Evolutionary conservation across 805 yeast genomes (phyloP).

Genomic region (Kodamaea hsintzibuensis): DNA sequence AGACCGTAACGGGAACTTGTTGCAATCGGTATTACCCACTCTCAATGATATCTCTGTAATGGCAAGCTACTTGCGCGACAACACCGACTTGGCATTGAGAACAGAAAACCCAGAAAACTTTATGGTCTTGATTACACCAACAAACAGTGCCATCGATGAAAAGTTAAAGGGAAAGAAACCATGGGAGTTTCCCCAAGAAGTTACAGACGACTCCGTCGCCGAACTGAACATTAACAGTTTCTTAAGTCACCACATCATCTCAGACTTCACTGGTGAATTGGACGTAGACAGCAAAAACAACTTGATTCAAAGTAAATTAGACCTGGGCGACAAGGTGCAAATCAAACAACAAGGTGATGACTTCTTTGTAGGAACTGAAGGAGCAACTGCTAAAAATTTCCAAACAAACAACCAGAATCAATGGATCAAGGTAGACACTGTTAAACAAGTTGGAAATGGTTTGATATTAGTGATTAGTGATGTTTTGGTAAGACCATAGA

Average conservation of each 20-base stretch:
- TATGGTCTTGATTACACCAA: conserved; percentile 69
- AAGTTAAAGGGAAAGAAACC: conserved; percentile 62
- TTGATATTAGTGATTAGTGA: conserved; percentile 39
- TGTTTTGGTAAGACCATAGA: conserved; percentile 27
- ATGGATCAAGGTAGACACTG: conserved; percentile 25
- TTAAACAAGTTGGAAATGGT: conserved; percentile 40
- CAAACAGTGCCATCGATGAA: conserved; percentile 50
- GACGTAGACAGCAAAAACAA: conserved; percentile 15
- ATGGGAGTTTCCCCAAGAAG: conserved; percentile 73
- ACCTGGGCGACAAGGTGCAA: conserved; percentile 22
- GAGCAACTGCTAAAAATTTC: background rate
- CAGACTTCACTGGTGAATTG: conserved; percentile 22
- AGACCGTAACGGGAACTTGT: conserved; percentile 20
- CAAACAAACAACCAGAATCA: conserved; percentile 9
- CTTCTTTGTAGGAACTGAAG: conserved; percentile 17
- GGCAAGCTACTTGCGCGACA: conserved; percentile 69
- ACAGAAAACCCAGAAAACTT: conserved; percentile 46
- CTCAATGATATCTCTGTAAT: conserved; percentile 53
- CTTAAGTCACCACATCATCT: conserved; percentile 61
- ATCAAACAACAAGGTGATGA: conserved; percentile 22
- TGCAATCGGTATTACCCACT: conserved; percentile 41
- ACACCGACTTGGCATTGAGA: conserved; percentile 46
- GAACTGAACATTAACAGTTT: conserved; percentile 56
- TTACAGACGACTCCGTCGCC: conserved; percentile 51
- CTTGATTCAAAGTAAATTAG: conserved; percentile 18